Conservation (phyloP, 106 monocot genomes). For the Dendrobium catenatum region DNA sequence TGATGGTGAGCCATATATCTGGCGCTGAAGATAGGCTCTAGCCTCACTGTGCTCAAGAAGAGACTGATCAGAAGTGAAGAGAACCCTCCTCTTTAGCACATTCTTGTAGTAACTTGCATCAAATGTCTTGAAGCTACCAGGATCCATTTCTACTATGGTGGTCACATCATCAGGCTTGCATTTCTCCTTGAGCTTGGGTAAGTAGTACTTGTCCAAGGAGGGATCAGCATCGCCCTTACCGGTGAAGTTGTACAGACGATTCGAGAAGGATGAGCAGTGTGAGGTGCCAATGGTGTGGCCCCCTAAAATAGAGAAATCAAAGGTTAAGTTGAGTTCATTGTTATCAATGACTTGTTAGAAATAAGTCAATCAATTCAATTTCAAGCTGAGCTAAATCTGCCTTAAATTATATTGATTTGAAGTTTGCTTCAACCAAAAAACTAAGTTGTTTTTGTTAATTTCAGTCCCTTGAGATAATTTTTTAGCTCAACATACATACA, state of each 20-base stretch:
- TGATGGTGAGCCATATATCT: neutral
- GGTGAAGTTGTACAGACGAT: conserved; percentile 51
- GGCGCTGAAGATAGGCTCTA: conserved; percentile 8
- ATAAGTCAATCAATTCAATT: too few species aligned
- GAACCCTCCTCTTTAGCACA: conserved; percentile 26
- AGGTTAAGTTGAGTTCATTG: too few species aligned
- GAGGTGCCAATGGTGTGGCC: conserved; percentile 42
- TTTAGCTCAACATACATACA: too few species aligned
- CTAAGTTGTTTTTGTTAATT: too few species aligned
- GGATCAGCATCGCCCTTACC: conserved; percentile 39
- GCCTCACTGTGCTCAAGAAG: conserved; percentile 18
- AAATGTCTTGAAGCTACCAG: conserved; percentile 41
- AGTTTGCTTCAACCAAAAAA: too few species aligned
- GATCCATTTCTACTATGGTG: conserved; percentile 45
- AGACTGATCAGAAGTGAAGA: conserved; percentile 44
- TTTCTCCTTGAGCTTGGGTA: conserved; percentile 26
- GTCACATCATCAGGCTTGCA: conserved; percentile 36
- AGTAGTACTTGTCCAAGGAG: conserved; percentile 31
- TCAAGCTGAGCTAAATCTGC: too few species aligned
- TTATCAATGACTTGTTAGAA: too few species aligned
- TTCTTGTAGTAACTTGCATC: conserved; percentile 35
- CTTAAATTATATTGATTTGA: too few species aligned
- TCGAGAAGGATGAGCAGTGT: conserved; percentile 32
- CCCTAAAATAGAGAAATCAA: conserved; percentile 7
- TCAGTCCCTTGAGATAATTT: too few species aligned